A percentile compares a stretch with the other conserved stretches of the same genome.
Evolutionary conservation across 140 eudicot genomes (phyloP).

Genomic region (Cichorium intybus): DNA sequence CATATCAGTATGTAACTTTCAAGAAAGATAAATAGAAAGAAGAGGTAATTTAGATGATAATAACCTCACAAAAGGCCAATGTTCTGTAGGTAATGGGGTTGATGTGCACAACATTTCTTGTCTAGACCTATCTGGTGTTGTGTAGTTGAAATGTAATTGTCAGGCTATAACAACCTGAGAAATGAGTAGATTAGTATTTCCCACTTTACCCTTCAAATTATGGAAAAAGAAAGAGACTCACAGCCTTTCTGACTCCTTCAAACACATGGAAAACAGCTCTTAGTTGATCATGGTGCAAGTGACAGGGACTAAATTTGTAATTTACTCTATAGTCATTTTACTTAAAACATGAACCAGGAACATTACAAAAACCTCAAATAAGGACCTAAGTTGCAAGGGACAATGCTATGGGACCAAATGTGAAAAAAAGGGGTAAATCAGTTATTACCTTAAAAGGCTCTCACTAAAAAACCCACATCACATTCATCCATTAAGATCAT

Average conservation of each 20-base stretch:
- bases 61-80: conserved; percentile 83
- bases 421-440: no score
- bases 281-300: conserved; percentile 92
- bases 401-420: no score
- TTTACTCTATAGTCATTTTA: no score
- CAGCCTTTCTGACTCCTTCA: conserved; percentile 77
- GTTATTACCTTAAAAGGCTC: no score
- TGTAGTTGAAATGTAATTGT: conserved; percentile 80
- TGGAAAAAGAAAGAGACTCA: conserved; percentile 33
- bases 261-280: conserved; percentile 90
- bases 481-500: no score
- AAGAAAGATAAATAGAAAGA: background rate
- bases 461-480: no score
- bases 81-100: conserved; percentile 80
- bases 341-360: no score
- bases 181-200: background rate
- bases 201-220: background rate
- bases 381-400: no score
- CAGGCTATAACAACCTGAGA: conserved; percentile 70
- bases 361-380: no score
- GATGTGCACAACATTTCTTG: conserved; percentile 77
- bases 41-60: background rate
- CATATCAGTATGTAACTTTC: background rate
- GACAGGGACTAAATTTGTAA: no score
- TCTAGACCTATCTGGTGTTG: conserved; percentile 87